Evolutionary conservation across 2,329 filamentous ascomycete species (phyloP), one percentile per base, ranked within the genome.

Genomic region (Penicillium sp.): DNA sequence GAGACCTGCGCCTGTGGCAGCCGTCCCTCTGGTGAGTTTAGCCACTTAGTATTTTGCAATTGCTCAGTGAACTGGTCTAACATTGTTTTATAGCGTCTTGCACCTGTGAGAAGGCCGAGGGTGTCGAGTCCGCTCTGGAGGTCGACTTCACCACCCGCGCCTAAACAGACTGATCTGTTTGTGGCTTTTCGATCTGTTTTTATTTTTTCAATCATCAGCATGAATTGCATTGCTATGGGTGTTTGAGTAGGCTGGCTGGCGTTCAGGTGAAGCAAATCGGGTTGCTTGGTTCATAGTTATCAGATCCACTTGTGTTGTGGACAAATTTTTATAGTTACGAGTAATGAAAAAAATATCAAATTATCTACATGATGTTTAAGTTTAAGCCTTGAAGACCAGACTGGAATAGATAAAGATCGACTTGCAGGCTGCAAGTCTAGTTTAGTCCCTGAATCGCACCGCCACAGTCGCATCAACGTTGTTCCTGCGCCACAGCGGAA

Each of bases 101-200:
- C 78, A 95, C 89, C n/a, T 96, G 92, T 73, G 88, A 91, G 76
- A 93, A 90, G 74, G 84, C 84, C 19, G 73, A 83, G 49, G 82
- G 84, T 64, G 83, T 85, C 53, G 84, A 84, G 39, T 81, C 82
- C 57, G 85, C 89, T 64, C 47, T 75, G 65, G 93, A 97, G 84
- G 90, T 84, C 49, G 93, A 97, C 76, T 97, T 96, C 72, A 97
- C 92, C 37, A 91, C 88, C 54, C 86, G 84, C 78, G 59, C 64
- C 42, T 66, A 50, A 54, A 52, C 56, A 52, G 49, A 42, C 44
- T 26, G 27, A 45, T 29, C 16, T 22, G 39, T 14, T 27, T 29
- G 13, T 42, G 3, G 13, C 16, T 43, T 45, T 51, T 37, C 3
- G 16, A 22, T 49, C 16, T 48, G n/a, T 39, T 44, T 10, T 29